Evolutionary conservation across 164 flowering plant genomes (phyloP).

Genomic region (Aristolochia californica): DNA sequence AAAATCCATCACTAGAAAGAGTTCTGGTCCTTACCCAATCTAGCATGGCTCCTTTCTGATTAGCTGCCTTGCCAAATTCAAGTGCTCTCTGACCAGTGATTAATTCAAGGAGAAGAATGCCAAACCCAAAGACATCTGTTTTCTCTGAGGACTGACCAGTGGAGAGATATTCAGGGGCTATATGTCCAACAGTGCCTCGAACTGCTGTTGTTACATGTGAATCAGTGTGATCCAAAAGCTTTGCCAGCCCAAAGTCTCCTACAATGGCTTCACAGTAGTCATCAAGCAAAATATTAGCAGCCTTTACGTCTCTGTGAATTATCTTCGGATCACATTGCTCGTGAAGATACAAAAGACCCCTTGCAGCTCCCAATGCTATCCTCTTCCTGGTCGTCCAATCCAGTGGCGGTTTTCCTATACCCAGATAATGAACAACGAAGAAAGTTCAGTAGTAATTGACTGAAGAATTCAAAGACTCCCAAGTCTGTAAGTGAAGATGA

Average conservation of each 20-base stretch:
- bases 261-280: constrained; percentile 86
- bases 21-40: constrained; percentile 52
- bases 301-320: constrained; percentile 86
- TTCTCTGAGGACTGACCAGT: constrained; percentile 95
- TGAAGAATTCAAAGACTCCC: background rate
- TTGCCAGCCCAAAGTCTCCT: constrained; percentile 90
- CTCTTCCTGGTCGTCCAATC: constrained; percentile 80
- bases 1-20: too few relatives aligned
- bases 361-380: constrained; percentile 76
- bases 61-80: constrained; percentile 78
- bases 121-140: constrained; percentile 91
- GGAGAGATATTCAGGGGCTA: constrained; percentile 93
- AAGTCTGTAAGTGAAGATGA: background rate
- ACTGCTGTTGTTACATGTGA: constrained; percentile 96
- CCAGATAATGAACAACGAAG: background rate
- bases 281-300: constrained; percentile 84
- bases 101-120: constrained; percentile 84
- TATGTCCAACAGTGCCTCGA: constrained; percentile 88
- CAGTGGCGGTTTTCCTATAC: constrained; percentile 53
- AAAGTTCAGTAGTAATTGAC: too few relatives aligned
- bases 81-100: constrained; percentile 84
- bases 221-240: constrained; percentile 85
- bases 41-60: constrained; percentile 84
- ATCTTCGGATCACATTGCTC: constrained; percentile 97
- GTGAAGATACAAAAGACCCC: constrained; percentile 79